These are phyloP conservation scores for Ceratocystis cacaofunesta DNA, from an alignment of 2,329 filamentous ascomycete genomes.

Conservation along the genomic window DNA sequence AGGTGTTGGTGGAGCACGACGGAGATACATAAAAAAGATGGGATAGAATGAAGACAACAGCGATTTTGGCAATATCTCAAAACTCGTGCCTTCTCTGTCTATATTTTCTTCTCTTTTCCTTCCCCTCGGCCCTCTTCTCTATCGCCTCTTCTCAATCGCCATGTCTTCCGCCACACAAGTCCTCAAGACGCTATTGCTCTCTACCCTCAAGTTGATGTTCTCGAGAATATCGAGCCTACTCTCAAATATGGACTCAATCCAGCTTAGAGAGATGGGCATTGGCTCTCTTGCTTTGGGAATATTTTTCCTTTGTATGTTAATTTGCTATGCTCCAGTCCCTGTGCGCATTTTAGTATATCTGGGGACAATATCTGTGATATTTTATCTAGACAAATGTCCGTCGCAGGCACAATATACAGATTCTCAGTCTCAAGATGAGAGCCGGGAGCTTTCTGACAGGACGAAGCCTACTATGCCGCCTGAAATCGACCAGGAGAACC, in stretches of 20 bases:
- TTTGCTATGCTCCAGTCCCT: not conserved
- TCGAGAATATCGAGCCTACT: not conserved
- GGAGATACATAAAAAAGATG: not conserved
- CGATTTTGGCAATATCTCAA: not conserved
- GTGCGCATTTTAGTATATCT: not conserved
- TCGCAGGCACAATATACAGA: not conserved
- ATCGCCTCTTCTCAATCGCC: not conserved
- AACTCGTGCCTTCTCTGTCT: not conserved
- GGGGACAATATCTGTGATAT: not conserved
- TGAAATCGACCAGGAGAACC: not conserved
- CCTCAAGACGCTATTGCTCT: not conserved
- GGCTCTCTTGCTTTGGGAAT: not conserved
- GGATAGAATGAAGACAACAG: not conserved
- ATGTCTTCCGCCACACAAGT: not conserved
- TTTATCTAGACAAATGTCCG: not conserved
- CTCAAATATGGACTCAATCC: not conserved
- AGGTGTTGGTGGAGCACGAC: not conserved
- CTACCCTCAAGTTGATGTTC: not conserved
- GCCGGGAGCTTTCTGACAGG: not conserved
- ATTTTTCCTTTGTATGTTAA: not conserved
- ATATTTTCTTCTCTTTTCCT: not conserved
- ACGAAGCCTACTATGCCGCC: not conserved
- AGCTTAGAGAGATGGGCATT: not conserved
- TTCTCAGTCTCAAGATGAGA: not conserved
- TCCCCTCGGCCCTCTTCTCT: not conserved